phyloP scores from a whole-genome alignment of 83 land plant genomes.

The Isoetes engelmannii region DNA sequence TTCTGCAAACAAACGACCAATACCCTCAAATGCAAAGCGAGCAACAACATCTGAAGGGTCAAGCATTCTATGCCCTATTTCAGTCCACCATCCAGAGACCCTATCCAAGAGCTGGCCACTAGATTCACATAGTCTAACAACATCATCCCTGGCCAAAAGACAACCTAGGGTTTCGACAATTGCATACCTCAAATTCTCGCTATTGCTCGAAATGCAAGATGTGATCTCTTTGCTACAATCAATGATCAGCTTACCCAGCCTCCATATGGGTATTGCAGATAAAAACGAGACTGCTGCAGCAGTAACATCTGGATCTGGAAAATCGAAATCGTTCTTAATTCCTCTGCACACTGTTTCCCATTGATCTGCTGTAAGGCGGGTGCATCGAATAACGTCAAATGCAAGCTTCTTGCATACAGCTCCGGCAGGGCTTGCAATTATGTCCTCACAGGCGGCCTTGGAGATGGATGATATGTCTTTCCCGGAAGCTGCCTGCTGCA shows the following conservation, averaged over 20 bases:
- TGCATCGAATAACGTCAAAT: constrained; percentile 82
- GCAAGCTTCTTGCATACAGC: constrained; percentile 98
- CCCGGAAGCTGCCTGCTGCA: constrained; percentile 92
- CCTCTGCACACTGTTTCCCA: constrained; percentile 87
- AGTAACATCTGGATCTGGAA: constrained; percentile 97
- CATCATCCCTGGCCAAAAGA: constrained; percentile 84
- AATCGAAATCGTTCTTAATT: constrained; percentile 76
- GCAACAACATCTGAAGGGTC: constrained; percentile 75
- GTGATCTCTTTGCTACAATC: constrained; percentile 72
- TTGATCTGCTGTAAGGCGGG: constrained; percentile 82
- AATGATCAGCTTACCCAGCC: constrained; percentile 55
- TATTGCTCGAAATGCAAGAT: constrained; percentile 50
- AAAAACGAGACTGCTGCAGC: constrained; percentile 88
- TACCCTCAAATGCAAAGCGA: constrained; percentile 76
- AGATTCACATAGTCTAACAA: constrained; percentile 72
- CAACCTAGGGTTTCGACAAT: constrained; percentile 82
- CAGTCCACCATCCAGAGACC: constrained; percentile 76
- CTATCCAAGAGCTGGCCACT: constrained; percentile 60
- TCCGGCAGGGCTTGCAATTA: constrained; percentile 80
- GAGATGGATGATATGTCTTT: constrained; percentile 79
- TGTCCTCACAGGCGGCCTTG: constrained; percentile 77
- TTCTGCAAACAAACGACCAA: constrained; percentile 82
- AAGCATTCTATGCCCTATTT: constrained; percentile 70
- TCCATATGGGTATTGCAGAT: constrained; percentile 78
- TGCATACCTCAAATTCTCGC: constrained; percentile 61